Conservation (phyloP, 2,329 filamentous ascomycete genomes). For the Phialemoniopsis sp. region DNA sequence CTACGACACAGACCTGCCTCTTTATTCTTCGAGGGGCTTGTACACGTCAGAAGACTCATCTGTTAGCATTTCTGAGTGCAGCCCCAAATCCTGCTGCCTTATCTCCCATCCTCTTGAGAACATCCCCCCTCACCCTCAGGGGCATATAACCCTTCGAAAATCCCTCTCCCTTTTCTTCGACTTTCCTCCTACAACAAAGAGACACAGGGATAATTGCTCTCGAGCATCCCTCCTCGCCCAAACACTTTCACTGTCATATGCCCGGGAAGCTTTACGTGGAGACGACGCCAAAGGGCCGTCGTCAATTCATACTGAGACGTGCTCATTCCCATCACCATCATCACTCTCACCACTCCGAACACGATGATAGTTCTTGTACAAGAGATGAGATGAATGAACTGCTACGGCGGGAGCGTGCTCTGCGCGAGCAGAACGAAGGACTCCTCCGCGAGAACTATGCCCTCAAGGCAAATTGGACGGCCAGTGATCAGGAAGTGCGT, state of each 20-base stretch:
- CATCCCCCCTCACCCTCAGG: no score
- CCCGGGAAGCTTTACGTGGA: slow-evolving; percentile 15
- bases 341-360: slow-evolving; percentile 12
- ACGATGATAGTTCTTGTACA: slow-evolving; percentile 1
- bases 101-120: no score
- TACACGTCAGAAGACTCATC: no score
- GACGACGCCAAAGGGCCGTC: slow-evolving; percentile 3
- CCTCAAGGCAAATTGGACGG: slow-evolving; percentile 28
- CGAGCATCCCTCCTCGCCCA: background rate
- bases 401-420: slow-evolving; percentile 11
- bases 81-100: no score
- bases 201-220: background rate
- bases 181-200: no score
- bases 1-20: no score
- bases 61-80: no score
- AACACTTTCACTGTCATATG: background rate
- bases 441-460: slow-evolving; percentile 19
- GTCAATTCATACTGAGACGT: slow-evolving; percentile 6
- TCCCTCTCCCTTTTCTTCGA: slow-evolving; percentile 4
- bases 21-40: no score
- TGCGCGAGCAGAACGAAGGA: slow-evolving; percentile 12
- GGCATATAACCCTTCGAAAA: background rate
- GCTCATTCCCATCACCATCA: slow-evolving; percentile 10
- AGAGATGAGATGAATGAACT: slow-evolving; percentile 14
- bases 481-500: slow-evolving; percentile 27